These are phyloP conservation scores for Fusarium nisikadoi DNA, from an alignment of 2,329 filamentous ascomycete species.

Conservation along the genomic window DNA sequence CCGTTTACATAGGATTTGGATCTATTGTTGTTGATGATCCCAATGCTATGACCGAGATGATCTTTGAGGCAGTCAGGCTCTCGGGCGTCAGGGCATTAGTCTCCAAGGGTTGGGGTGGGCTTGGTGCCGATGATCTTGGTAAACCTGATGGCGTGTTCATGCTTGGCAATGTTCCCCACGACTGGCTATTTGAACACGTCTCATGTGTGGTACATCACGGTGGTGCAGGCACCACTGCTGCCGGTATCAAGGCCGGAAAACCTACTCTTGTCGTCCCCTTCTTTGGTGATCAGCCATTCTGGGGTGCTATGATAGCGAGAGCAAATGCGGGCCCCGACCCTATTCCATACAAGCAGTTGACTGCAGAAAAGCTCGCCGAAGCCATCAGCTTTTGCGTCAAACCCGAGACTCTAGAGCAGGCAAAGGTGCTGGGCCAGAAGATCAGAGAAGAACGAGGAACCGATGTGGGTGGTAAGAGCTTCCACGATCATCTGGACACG, in stretches of 20 bases:
- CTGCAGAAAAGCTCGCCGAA: conserved; percentile 70
- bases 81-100: conserved; percentile 81
- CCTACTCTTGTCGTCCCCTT: conserved; percentile 88
- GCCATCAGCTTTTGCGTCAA: conserved; percentile 71
- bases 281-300: conserved; percentile 87
- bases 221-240: conserved; percentile 87
- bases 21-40: conserved; percentile 85
- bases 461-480: conserved; percentile 71
- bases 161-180: conserved; percentile 86
- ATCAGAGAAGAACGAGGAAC: conserved; percentile 75
- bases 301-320: conserved; percentile 79
- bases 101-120: conserved; percentile 88
- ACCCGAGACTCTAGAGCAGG: conserved; percentile 67
- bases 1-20: conserved; percentile 85
- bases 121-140: conserved; percentile 76
- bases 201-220: conserved; percentile 88
- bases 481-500: conserved; percentile 75
- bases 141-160: conserved; percentile 84
- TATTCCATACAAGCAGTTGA: conserved; percentile 75
- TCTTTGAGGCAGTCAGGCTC: conserved; percentile 75
- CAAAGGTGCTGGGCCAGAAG: conserved; percentile 67
- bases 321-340: conserved; percentile 79
- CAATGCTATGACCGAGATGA: conserved; percentile 73
- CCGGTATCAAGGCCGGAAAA: conserved; percentile 82
- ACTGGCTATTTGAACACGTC: conserved; percentile 87